Evolutionary conservation across 1,284 basidiomycete species (phyloP).

Genomic region (Leucoagaricus sp.): DNA sequence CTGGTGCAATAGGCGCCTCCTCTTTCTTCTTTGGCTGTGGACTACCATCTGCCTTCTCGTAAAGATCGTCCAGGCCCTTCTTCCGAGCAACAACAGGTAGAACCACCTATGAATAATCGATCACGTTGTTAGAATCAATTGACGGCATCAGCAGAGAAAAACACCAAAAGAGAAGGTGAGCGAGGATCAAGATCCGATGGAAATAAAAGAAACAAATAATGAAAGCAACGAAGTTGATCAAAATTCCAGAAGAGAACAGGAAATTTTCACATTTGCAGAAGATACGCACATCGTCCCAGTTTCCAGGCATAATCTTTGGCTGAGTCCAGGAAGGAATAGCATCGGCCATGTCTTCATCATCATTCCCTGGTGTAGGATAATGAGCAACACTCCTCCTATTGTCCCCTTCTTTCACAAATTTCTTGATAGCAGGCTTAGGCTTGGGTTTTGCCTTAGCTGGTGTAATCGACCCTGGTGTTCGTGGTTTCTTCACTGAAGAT

Average conservation of each 20-base stretch:
- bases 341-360: constrained; percentile 54
- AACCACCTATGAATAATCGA: constrained; percentile 36
- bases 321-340: constrained; percentile 81
- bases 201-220: constrained; percentile 10
- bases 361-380: constrained; percentile 59
- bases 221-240: not conserved
- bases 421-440: constrained; percentile 22
- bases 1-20: constrained; percentile 50
- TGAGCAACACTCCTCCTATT: constrained; percentile 52
- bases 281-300: constrained; percentile 75
- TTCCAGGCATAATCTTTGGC: constrained; percentile 60
- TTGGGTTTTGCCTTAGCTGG: not conserved
- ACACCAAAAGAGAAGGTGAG: not conserved
- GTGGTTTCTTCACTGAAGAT: constrained; percentile 31
- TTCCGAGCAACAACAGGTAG: constrained; percentile 77
- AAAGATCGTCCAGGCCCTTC: constrained; percentile 71
- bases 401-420: constrained; percentile 33
- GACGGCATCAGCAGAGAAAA: not conserved
- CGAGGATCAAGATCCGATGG: not conserved
- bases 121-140: not conserved
- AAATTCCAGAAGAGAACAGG: not conserved
- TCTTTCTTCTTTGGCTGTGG: constrained; percentile 47
- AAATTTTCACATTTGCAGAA: not conserved
- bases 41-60: constrained; percentile 64
- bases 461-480: constrained; percentile 22